These are phyloP conservation scores for Ogataea hybrid DNA, from an alignment of 1,139 yeast species.

Conservation along the genomic window DNA sequence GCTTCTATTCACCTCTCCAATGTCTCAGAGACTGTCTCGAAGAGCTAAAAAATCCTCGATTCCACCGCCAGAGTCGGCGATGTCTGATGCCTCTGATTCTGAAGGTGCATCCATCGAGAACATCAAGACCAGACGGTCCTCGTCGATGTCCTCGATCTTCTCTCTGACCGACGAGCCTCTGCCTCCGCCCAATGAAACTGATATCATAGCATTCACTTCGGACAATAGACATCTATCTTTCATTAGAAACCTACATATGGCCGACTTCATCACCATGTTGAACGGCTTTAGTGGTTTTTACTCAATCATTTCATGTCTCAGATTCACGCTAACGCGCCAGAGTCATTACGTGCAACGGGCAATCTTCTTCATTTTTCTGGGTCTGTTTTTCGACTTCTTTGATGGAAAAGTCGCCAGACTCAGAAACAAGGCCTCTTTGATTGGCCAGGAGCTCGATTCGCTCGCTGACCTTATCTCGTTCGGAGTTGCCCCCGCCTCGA, in stretches of 20 bases:
- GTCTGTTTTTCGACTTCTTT: conserved; percentile 91
- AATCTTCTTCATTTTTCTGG: conserved; percentile 81
- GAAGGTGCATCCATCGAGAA: conserved; percentile 12
- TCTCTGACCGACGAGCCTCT: conserved; percentile 32
- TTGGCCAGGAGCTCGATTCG: conserved; percentile 98
- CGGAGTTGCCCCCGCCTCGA: conserved; percentile 91
- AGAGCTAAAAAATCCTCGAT: conserved; percentile 2
- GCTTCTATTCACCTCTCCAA: conserved; percentile 1
- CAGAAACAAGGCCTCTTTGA: conserved; percentile 84
- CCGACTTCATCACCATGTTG: conserved; percentile 90
- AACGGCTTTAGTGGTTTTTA: conserved; percentile 91
- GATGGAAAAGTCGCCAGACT: conserved; percentile 97
- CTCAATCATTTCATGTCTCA: conserved; percentile 79
- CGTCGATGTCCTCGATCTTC: conserved; percentile 32
- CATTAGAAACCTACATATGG: conserved; percentile 83
- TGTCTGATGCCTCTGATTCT: conserved; percentile 21
- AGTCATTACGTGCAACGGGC: conserved; percentile 82
- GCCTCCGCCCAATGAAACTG: conserved; percentile 56
- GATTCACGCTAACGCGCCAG: conserved; percentile 69
- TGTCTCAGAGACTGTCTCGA: conserved; percentile 13
- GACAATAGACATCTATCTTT: conserved; percentile 79
- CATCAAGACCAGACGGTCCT: conserved; percentile 28
- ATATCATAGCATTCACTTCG: conserved; percentile 71
- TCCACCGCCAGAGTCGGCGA: conserved; percentile 15
- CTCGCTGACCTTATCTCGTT: conserved; percentile 91